These are phyloP conservation scores for Abelmoschus esculentus DNA, from an alignment of 345 rosid genomes.

Conservation along the genomic window DNA sequence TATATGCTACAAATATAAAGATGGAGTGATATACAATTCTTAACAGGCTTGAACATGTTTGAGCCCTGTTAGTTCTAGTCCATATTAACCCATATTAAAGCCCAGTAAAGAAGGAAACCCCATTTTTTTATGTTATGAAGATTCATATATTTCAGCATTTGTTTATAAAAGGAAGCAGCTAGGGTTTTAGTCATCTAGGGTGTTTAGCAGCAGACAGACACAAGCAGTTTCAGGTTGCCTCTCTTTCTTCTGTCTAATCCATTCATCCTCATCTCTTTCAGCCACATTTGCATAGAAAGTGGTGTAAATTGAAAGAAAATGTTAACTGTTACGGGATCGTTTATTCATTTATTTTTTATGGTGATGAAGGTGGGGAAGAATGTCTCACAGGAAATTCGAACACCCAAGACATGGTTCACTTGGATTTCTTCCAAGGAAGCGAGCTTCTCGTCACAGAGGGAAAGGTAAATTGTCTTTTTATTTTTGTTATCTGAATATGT, in stretches of 20 bases:
- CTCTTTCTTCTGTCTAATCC: neutral
- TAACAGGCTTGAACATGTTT: too few species aligned
- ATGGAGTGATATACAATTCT: too few species aligned
- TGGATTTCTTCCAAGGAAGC: conserved; percentile 86
- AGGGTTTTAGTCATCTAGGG: neutral
- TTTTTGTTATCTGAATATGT: neutral
- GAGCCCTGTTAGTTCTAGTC: too few species aligned
- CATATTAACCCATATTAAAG: too few species aligned
- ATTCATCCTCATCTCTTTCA: neutral
- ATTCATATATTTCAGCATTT: neutral
- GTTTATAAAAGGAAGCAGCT: neutral
- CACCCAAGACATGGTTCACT: conserved; percentile 94
- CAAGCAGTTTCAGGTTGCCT: neutral
- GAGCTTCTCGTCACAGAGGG: conserved; percentile 85
- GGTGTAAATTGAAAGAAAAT: neutral
- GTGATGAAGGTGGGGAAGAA: conserved; percentile 24
- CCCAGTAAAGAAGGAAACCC: too few species aligned
- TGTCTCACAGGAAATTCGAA: conserved; percentile 96
- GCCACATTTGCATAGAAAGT: neutral
- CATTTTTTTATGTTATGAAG: neutral
- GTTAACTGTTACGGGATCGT: neutral
- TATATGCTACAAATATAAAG: too few species aligned
- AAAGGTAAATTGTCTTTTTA: conserved; percentile 35
- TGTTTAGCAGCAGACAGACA: neutral
- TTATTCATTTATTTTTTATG: neutral